Evolutionary conservation across 1,284 basidiomycete genomes (phyloP).

Genomic region (Cryptococcus deneoformans): DNA sequence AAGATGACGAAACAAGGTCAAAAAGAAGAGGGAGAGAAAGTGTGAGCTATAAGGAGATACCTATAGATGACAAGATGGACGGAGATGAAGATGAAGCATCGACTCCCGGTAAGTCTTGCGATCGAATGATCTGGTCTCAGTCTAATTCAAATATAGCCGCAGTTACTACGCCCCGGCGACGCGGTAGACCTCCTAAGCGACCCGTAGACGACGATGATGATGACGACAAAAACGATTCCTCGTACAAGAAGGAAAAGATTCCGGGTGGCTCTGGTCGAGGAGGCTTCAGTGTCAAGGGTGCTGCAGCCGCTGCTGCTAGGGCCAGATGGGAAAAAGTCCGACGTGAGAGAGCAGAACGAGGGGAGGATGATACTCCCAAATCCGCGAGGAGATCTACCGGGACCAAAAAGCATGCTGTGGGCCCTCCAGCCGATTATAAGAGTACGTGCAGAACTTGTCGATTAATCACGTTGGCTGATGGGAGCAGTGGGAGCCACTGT

Average conservation of each 20-base stretch:
- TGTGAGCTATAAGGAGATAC: conserved; percentile 19
- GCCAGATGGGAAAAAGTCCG: conserved; percentile 47
- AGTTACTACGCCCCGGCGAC: conserved; percentile 8
- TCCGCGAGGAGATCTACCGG: background rate
- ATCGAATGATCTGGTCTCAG: background rate
- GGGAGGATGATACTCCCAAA: conserved; percentile 34
- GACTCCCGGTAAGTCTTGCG: background rate
- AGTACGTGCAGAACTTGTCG: background rate
- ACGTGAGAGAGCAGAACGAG: conserved; percentile 35
- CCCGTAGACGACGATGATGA: conserved; percentile 7
- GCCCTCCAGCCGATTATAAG: background rate
- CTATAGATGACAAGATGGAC: conserved; percentile 13
- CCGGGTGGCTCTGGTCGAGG: conserved; percentile 37
- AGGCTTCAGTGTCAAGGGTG: conserved; percentile 47
- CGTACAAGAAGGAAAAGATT: conserved; percentile 32
- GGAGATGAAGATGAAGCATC: conserved; percentile 12
- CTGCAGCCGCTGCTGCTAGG: conserved; percentile 43
- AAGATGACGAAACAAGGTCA: conserved; percentile 10
- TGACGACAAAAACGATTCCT: conserved; percentile 15
- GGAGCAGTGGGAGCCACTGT: conserved; percentile 23
- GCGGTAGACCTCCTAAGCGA: conserved; percentile 7
- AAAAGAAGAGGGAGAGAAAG: conserved; percentile 12
- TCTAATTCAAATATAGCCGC: background rate
- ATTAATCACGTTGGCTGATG: background rate
- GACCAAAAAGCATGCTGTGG: background rate